Conservation (phyloP, 305 asterid species). For the Fraxinus sp. region DNA sequence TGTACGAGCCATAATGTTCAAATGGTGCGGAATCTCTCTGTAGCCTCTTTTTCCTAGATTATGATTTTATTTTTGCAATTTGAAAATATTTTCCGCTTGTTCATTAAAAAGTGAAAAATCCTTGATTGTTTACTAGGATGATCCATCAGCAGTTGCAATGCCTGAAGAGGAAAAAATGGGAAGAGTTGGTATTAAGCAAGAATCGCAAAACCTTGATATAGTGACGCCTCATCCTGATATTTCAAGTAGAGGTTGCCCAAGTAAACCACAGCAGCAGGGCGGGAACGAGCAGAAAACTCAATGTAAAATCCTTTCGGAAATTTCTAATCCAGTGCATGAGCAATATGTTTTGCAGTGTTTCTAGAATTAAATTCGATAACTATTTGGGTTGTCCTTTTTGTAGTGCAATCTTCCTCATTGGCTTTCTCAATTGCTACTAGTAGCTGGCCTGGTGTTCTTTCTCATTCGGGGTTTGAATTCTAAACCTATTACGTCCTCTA, state of each 20-base stretch:
- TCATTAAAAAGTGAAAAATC: constrained; percentile 34
- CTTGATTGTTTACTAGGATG: constrained; percentile 14
- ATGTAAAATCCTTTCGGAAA: constrained; percentile 25
- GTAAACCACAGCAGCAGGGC: constrained; percentile 28
- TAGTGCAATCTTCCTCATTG: constrained; percentile 40
- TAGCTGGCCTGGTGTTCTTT: constrained; percentile 46
- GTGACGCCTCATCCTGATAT: constrained; percentile 28
- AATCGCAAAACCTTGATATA: constrained; percentile 25
- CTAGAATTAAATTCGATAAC: background rate
- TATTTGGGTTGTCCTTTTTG: constrained; percentile 14
- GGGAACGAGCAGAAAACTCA: constrained; percentile 39
- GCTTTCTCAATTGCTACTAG: constrained; percentile 36
- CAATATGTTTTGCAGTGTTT: background rate
- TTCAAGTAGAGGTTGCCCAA: constrained; percentile 12
- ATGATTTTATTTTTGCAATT: background rate
- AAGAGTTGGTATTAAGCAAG: constrained; percentile 5
- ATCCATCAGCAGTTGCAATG: constrained; percentile 7
- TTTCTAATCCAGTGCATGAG: constrained; percentile 9
- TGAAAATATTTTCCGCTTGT: constrained; percentile 11
- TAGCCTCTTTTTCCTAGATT: background rate
- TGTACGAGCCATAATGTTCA: constrained; percentile 21
- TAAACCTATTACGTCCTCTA: background rate
- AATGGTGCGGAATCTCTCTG: constrained; percentile 27
- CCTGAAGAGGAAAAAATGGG: constrained; percentile 25
- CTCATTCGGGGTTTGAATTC: constrained; percentile 46